Evolutionary conservation across 352 stramenopile genomes (phyloP).

Genomic region (Globisporangium iwayamae): DNA sequence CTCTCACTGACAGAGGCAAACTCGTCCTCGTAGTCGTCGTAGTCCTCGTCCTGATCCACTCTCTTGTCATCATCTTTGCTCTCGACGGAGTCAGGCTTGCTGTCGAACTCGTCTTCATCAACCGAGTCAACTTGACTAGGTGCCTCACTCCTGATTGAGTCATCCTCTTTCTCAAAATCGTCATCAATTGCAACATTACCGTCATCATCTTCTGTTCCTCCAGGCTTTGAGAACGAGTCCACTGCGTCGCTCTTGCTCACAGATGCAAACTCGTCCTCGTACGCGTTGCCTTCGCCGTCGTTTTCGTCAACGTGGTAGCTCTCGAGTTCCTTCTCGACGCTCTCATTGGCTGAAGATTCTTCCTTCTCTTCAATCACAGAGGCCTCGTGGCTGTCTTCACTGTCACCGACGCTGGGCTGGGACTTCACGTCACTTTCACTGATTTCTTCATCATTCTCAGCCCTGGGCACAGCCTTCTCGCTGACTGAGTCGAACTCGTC

Average conservation of each 20-base stretch:
- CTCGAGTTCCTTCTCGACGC: not conserved
- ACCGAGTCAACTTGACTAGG: not conserved
- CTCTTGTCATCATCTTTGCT: not conserved
- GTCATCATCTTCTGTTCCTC: not conserved
- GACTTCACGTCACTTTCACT: slow-evolving; percentile 5
- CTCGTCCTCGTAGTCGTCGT: slow-evolving; percentile 15
- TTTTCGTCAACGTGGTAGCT: not conserved
- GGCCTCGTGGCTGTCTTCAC: slow-evolving; percentile 5
- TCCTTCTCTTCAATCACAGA: slow-evolving; percentile 2
- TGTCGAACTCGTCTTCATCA: not conserved
- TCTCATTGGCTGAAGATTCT: not conserved
- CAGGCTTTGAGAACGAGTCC: not conserved
- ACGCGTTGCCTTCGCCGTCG: not conserved
- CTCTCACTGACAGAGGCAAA: slow-evolving; percentile 15
- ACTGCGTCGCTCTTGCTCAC: not conserved
- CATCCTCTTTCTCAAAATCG: slow-evolving; percentile 1
- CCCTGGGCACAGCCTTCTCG: slow-evolving; percentile 15
- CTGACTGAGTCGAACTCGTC: slow-evolving; percentile 43
- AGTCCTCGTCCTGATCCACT: slow-evolving; percentile 7
- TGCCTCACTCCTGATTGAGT: slow-evolving; percentile 2
- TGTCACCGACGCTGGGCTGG: not conserved
- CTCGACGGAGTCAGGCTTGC: slow-evolving; percentile 1
- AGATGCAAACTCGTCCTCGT: slow-evolving; percentile 16
- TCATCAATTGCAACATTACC: not conserved
- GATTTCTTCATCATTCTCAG: not conserved